Evolutionary conservation across 2,329 filamentous ascomycete genomes (phyloP), one percentile per base, ranked within the genome.

Genomic region (Ophiostoma perfectum): DNA sequence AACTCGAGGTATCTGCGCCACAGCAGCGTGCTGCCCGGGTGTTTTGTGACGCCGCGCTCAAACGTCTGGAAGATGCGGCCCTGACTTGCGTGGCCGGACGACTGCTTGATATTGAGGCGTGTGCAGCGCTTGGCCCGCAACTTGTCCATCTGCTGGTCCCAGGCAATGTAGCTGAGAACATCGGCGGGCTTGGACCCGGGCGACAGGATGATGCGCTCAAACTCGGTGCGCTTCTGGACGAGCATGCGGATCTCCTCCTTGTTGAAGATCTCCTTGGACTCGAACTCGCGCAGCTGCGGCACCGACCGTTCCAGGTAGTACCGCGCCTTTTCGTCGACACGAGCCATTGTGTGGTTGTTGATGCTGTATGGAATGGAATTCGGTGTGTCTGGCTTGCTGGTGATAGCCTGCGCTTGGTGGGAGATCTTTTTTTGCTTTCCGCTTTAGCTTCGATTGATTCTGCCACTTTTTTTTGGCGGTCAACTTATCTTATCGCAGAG

Each of bases 251-350:
- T 97, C 78, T 99, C 94, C 73, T 96, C 91, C 88, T 90, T 88
- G 70, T 85, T 87, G 80, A 99, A 99, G 73, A 99, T 90, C 74
- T 92, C 89, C 78, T 97, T 97, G 72, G 91, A 87, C 79, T 96
- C 91, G 78, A 92, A 96, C 75, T 97, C 93, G 71, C 93, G 92
- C 69, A 99, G 85, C 78, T 98, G 93, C 16, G 93, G 92, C 60
- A 97, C 91, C 2, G 91, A 90, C 73, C 94, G 90, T 81, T 99
- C 95, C 72, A 98, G 86, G 79, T 91, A 97, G 80, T 94, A 98
- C 69, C 94, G 91, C 68, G 94, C 95, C 80, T 97, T 98, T 76
- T 98, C 95, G 72, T 91, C 90, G 69, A 95, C 89, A 58, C 88
- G 90, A 1, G 93, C 86, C 92, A 97, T 96, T 52, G 60, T 44